Base-by-base conservation (phyloP, 179 eudicot species). In the Silene noctiflora region DNA sequence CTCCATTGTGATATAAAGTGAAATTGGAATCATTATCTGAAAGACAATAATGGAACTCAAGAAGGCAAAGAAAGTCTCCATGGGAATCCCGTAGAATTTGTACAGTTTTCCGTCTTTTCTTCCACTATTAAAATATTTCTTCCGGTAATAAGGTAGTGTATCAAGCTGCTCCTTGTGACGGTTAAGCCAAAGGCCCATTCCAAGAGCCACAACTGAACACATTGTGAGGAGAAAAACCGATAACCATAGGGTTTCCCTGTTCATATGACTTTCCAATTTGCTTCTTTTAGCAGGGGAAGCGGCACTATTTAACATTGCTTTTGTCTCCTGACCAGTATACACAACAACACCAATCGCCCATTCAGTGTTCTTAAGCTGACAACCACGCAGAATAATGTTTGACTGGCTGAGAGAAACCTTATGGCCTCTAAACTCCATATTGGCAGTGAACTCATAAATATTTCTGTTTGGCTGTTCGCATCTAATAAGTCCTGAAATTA, bases 391-490 rank as follows among this genome's bases (percentile, higher is more conserved):
- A 71, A 94, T 87, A 73, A 94, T 94, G 80, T 91, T 94, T 71
- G 96, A 94, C 79, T 94, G 98, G 81, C 89, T 89, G 24, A 94
- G 92, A 20, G 97, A 85, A 78, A 85, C 85, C 72, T 85, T 87
- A 60, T 85, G 89, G 64, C 89, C 93, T 19, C 76, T 82, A 53
- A 88, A 82, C 83, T 94, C 97, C 96, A 94, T 89, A 80, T 90
- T 88, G 77, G 93, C 98, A 61, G 92, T 90, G 82, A 94, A 94
- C 87, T 94, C 97, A 35, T 94, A 94, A 74, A 94, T 90, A 86
- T 94, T 94, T 77, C 98, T 82, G 76, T 94, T 94, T 14, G 98
- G 98, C 82, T 89, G 98, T 79, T 94, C 98, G 80, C 98, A 94
- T 80, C 87, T 87, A 75, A 94, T 86, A 68, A 90, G 75, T 73